Conservation (phyloP, 1,284 basidiomycete species). For the Rhizopogon hawkerae region DNA sequence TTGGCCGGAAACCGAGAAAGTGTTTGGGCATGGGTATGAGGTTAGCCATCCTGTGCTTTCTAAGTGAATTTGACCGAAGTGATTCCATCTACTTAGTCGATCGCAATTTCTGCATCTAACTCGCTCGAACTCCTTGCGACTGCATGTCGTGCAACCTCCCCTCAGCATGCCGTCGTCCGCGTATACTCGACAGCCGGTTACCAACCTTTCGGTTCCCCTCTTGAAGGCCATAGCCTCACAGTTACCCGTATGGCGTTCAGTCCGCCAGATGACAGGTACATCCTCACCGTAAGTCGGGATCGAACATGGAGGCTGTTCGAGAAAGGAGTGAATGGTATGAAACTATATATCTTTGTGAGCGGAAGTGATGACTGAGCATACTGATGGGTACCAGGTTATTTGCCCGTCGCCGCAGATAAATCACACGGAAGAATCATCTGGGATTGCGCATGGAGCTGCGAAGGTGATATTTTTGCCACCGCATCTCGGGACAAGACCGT, state of each 20-base stretch:
- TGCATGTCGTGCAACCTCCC: conserved; percentile 80
- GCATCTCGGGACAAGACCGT: conserved; percentile 96
- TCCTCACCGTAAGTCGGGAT: conserved; percentile 87
- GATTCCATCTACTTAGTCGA: conserved; percentile 42
- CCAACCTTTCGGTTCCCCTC: conserved; percentile 60
- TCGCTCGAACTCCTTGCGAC: conserved; percentile 75
- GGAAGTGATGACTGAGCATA: background rate
- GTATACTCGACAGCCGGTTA: conserved; percentile 70
- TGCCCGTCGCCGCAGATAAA: conserved; percentile 62
- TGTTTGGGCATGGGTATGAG: conserved; percentile 98
- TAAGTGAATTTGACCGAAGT: conserved; percentile 7
- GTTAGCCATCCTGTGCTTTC: conserved; percentile 31
- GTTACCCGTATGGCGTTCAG: conserved; percentile 89
- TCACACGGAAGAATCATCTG: conserved; percentile 91
- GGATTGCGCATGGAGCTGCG: conserved; percentile 81
- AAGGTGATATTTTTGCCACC: conserved; percentile 78
- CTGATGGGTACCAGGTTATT: conserved; percentile 40
- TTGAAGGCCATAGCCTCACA: conserved; percentile 82
- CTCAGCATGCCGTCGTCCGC: conserved; percentile 86
- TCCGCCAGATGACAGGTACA: conserved; percentile 58
- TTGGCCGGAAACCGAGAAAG: conserved; percentile 96
- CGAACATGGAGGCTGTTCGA: conserved; percentile 87
- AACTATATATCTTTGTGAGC: background rate
- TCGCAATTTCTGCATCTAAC: conserved; percentile 68
- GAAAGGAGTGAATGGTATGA: conserved; percentile 34